Conservation (phyloP, 108 stramenopile species). For the Schizochytrium sp. region DNA sequence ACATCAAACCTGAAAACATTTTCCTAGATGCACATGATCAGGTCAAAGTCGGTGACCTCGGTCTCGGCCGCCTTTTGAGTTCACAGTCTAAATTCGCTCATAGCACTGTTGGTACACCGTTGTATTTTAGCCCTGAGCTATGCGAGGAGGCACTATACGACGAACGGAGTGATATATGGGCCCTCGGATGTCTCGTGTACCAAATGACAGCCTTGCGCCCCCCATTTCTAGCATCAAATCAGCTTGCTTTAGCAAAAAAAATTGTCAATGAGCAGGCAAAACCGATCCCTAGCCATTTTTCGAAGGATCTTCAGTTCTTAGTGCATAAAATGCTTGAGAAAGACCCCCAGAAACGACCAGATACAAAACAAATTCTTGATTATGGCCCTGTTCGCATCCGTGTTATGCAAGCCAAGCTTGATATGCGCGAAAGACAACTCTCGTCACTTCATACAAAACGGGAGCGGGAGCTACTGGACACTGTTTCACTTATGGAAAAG, state of each 20-base stretch:
- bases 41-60: slow-evolving; percentile 61
- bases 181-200: slow-evolving; percentile 68
- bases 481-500: neutral
- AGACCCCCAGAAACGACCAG: slow-evolving; percentile 62
- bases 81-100: slow-evolving; percentile 11
- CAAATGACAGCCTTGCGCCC: slow-evolving; percentile 69
- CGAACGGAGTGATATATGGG: slow-evolving; percentile 78
- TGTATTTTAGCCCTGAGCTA: slow-evolving; percentile 65
- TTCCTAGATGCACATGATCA: slow-evolving; percentile 41
- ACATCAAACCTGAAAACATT: slow-evolving; percentile 62
- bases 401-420: slow-evolving; percentile 20
- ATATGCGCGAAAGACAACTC: neutral
- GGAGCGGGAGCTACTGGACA: neutral
- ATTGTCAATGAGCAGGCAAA: slow-evolving; percentile 74
- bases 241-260: slow-evolving; percentile 75
- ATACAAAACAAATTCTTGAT: slow-evolving; percentile 57
- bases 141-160: slow-evolving; percentile 76
- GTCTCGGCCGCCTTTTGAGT: slow-evolving; percentile 51
- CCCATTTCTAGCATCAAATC: slow-evolving; percentile 76
- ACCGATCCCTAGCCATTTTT: slow-evolving; percentile 68
- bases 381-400: slow-evolving; percentile 28
- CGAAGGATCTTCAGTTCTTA: slow-evolving; percentile 63
- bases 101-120: slow-evolving; percentile 59
- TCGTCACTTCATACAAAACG: neutral
- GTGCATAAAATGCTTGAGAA: slow-evolving; percentile 68